Percentiles rank a stretch among this genome's conserved stretches.
phyloP scores from a whole-genome alignment of 176 grass and related monocot genomes.

The Alopecurus myosuroides region DNA sequence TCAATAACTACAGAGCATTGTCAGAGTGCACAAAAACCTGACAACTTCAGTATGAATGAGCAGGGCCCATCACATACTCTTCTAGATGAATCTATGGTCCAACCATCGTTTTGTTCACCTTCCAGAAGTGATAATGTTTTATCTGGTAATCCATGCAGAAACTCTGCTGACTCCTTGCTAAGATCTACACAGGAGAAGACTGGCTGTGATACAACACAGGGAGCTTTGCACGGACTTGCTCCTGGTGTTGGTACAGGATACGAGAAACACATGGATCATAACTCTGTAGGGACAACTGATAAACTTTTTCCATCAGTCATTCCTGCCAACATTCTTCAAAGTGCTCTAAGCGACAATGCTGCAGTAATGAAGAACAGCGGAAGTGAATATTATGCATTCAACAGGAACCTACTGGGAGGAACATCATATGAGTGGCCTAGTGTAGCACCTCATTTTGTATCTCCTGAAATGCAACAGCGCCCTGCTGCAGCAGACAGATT shows the following conservation, averaged over 20 bases:
- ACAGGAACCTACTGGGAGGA: constrained; percentile 51
- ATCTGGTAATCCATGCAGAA: constrained; percentile 25
- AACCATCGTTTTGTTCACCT: constrained; percentile 28
- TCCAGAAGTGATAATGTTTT: constrained; percentile 15
- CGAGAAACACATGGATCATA: constrained; percentile 27
- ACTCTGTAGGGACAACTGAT: constrained; percentile 18
- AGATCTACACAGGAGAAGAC: constrained; percentile 31
- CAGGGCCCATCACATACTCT: constrained; percentile 6
- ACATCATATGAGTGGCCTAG: constrained; percentile 69
- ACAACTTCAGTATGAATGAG: constrained; percentile 11
- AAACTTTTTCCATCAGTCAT: constrained; percentile 32
- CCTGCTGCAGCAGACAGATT: constrained; percentile 68
- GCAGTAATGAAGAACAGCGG: constrained; percentile 43
- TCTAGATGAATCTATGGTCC: constrained; percentile 19
- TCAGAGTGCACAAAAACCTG: constrained; percentile 29
- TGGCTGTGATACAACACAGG: constrained; percentile 6
- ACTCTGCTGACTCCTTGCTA: constrained; percentile 28
- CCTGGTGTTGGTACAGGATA: constrained; percentile 14
- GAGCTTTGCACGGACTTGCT: neutral
- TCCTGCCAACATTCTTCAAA: constrained; percentile 36
- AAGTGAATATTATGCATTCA: constrained; percentile 50
- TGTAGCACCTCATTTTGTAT: constrained; percentile 54
- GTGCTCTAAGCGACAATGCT: constrained; percentile 35
- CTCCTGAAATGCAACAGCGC: constrained; percentile 54
- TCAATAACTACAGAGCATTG: constrained; percentile 19